Base-by-base conservation (phyloP, 2,329 filamentous ascomycete genomes). In the Aureobasidium sp. region DNA sequence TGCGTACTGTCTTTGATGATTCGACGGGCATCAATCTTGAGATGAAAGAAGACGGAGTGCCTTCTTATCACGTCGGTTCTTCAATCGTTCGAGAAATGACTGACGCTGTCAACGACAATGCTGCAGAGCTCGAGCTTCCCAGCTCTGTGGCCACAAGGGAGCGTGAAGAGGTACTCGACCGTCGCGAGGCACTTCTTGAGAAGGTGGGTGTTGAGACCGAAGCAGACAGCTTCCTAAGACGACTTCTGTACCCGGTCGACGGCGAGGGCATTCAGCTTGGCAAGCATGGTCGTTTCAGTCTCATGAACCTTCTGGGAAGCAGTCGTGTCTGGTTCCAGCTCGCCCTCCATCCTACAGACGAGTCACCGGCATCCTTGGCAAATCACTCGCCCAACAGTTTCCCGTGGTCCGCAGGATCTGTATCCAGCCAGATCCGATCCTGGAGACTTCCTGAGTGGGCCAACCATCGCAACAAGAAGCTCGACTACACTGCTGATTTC, bases 371-470 rank as follows among this genome's bases (percentile, higher is more conserved):
- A 8, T 87, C 82, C 63, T 77, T 97, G 26, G 87, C 88, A n/a
- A 83, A 85, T 23, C 78, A 90, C 26, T 83, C 87, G 0, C 84
- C 89, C 0, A 81, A 87, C 39, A 89, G 85, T n/a, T 89, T 90
- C 1, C 85, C 89, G 0, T 99, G 94, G 94, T 96, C 93, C 53
- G 94, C 94, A 0, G 91, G 91, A 27, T 87, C 89, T 1, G 89
- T 99, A 0, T 99, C 94, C 2, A 87, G 91, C 63, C 94, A 99
- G 74, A 83, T 99, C 20, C 89, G 94, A 20, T 85, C 91, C 2
- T 99, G 94, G 93, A 85, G 94, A 69, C 80, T 99, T 17, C 89
- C 94, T 0, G 94, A 99, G 74, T 99, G 94, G 94, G 90, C 92
- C 1, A 99, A 97, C 72, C 87, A 93, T 62, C 85, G 94, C 55